Conservation (phyloP, 2,329 filamentous ascomycete species). For the Fusarium solani-melongenae region DNA sequence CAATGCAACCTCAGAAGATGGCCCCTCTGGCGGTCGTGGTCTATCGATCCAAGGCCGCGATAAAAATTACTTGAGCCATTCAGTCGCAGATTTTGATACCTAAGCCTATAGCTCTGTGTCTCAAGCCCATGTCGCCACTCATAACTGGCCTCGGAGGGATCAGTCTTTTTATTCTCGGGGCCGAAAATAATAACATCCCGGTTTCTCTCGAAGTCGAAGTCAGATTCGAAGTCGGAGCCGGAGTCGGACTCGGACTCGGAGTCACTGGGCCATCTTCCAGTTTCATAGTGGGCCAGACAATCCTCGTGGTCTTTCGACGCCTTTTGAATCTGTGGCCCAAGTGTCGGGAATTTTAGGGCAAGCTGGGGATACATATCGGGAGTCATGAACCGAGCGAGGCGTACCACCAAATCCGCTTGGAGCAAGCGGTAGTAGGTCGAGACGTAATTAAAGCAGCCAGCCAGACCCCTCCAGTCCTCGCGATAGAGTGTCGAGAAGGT, state of each 20-base stretch:
- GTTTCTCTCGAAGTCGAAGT: background rate
- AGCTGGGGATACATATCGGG: background rate
- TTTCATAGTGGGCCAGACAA: background rate
- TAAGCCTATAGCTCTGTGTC: background rate
- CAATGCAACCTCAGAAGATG: background rate
- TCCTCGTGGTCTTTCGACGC: background rate
- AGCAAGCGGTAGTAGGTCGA: background rate
- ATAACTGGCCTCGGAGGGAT: background rate
- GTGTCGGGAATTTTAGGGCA: background rate
- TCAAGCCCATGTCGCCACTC: background rate
- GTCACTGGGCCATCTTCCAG: background rate
- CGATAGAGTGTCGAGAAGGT: conserved; percentile 23
- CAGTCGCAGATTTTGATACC: too few species aligned
- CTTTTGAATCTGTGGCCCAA: background rate
- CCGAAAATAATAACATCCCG: too few species aligned
- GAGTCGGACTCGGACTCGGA: background rate
- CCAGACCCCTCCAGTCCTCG: background rate
- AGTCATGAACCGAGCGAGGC: conserved; percentile 5
- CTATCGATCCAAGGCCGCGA: background rate
- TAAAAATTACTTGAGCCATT: too few species aligned
- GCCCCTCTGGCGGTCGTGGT: too few species aligned
- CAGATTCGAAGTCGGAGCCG: background rate
- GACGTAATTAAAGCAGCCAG: conserved; percentile 2
- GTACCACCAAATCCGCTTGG: background rate
- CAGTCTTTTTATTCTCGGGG: background rate